phyloP scores from a whole-genome alignment of 495 filamentous ascomycete species.

The Lasiosphaeria miniovina region DNA sequence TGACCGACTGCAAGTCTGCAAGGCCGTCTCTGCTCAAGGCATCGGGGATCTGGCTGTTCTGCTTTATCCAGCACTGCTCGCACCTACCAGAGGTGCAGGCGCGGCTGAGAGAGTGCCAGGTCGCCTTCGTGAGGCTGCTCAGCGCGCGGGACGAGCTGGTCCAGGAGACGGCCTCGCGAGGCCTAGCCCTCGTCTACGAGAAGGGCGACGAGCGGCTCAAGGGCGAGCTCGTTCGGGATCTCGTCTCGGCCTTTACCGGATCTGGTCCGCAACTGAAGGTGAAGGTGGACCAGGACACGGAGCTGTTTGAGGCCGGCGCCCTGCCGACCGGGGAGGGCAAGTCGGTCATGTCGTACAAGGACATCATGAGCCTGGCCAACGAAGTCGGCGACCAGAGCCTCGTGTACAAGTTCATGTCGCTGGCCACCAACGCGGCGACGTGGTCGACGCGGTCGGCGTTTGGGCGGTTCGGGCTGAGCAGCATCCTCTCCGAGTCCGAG shows the following conservation, averaged over 20 bases:
- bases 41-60: slow-evolving; percentile 88
- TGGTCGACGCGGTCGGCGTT: slow-evolving; percentile 96
- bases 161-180: slow-evolving; percentile 90
- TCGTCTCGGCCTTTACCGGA: slow-evolving; percentile 84
- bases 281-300: slow-evolving; percentile 81
- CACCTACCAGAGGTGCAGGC: slow-evolving; percentile 66
- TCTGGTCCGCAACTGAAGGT: slow-evolving; percentile 70
- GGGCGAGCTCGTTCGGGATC: slow-evolving; percentile 77
- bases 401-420: slow-evolving; percentile 94
- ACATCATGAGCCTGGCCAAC: slow-evolving; percentile 87
- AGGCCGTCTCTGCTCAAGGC: slow-evolving; percentile 87
- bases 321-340: slow-evolving; percentile 87
- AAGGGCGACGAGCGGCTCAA: slow-evolving; percentile 78
- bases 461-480: slow-evolving; percentile 87
- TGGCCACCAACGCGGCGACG: slow-evolving; percentile 89
- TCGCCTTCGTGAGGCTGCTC: slow-evolving; percentile 82
- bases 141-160: slow-evolving; percentile 87
- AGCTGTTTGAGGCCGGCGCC: slow-evolving; percentile 91
- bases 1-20: slow-evolving; percentile 70
- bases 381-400: slow-evolving; percentile 93
- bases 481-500: slow-evolving; percentile 82
- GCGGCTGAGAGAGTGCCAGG: slow-evolving; percentile 74
- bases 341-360: slow-evolving; percentile 89
- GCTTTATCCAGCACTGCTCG: slow-evolving; percentile 87
- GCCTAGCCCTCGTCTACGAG: slow-evolving; percentile 86